Evolutionary conservation across 495 filamentous ascomycete species (phyloP), one percentile per base, ranked within the genome.

Genomic region (Penicilliopsis zonata): DNA sequence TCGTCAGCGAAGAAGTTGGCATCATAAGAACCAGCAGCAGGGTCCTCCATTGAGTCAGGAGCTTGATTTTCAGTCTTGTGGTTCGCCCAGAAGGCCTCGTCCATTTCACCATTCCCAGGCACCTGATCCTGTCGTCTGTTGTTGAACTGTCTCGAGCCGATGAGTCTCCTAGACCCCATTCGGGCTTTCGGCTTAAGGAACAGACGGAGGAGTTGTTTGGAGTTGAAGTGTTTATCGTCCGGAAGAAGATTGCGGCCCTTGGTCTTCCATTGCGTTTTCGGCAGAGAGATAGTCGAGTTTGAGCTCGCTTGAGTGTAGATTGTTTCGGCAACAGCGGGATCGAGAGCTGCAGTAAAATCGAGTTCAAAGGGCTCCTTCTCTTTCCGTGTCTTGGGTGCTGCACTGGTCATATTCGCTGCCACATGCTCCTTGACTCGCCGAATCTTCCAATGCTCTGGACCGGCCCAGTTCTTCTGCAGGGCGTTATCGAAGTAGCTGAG

Each of bases 171-270:
- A 31, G 71, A 64, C 20, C 72, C 66, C 49, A 92, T 67, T 21
- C 76, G 71, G 4, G 86, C 82, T 42, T 87, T 93, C 4, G 90
- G 90, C 49, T 99, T 99, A 17, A 96, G 65, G 68, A 96, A 99
- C 3, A 96, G 68, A 28, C 72, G 78, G 5, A 96, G 69, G 6
- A 99, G 65, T 45, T 94, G 82, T 40, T 76, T 77, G 4, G 87
- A 95, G 59, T 87, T 90, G 65, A 99, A 99, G 47, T 96, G 92
- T 52, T 94, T 94, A 59, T 99, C 90, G 46, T 99, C 90, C 2
- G 90, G 90, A 9, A 99, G 74, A 1, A 99, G 69, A 50, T 99
- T 94, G 25, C 85, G 70, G 10, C 80, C 80, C 56, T 90, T 93
- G 4, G 85, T 90, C 50, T 82, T 90, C 84, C 86, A 93, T 53